Evolutionary conservation across 2,329 filamentous ascomycete species (phyloP).

Genomic region (Colletotrichum aenigma): DNA sequence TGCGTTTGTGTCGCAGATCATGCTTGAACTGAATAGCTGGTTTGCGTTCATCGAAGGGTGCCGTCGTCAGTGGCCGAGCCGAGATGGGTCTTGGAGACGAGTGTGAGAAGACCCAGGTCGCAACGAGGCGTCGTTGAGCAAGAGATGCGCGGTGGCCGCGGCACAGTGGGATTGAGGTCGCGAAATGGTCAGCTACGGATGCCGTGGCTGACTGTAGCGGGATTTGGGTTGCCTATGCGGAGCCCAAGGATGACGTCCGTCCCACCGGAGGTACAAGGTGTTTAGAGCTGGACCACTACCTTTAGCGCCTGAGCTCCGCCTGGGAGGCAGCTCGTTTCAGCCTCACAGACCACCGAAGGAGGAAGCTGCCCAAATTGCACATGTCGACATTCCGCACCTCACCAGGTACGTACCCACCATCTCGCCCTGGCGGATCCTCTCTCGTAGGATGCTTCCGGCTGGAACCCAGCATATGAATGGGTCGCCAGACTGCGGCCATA

Average conservation of each 20-base stretch:
- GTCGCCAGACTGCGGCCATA: not conserved
- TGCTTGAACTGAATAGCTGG: not conserved
- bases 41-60: not conserved
- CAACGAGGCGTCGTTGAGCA: not conserved
- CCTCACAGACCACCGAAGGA: constrained; percentile 11
- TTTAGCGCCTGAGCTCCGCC: constrained; percentile 3
- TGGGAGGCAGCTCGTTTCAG: constrained; percentile 6
- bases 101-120: not conserved
- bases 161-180: not conserved
- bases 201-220: constrained; percentile 10
- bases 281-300: constrained; percentile 9
- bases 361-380: not conserved
- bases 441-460: not conserved
- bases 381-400: not conserved
- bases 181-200: not conserved
- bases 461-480: not conserved
- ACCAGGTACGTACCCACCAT: not conserved
- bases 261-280: not conserved
- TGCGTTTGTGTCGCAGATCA: constrained; percentile 3
- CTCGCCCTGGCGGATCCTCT: not conserved
- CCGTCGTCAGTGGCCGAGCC: not conserved
- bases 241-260: constrained; percentile 18
- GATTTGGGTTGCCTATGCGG: constrained; percentile 7
- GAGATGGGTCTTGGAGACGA: not conserved
- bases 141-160: not conserved